Evolutionary conservation across 2,329 filamentous ascomycete genomes (phyloP).

Genomic region (Curvularia eragrostidis): DNA sequence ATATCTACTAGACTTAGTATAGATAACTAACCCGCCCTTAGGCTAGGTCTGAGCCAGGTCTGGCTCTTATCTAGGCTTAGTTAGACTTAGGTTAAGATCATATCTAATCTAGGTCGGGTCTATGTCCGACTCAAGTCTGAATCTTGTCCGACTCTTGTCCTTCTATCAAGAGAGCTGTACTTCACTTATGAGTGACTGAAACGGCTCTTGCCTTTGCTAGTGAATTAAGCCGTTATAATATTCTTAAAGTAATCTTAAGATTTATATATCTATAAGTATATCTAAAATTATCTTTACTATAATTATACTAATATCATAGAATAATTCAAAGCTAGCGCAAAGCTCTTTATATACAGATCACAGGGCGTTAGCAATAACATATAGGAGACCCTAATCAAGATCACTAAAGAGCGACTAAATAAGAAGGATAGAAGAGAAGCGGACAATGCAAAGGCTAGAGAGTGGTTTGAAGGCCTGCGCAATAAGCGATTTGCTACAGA

Average conservation of each 20-base stretch:
- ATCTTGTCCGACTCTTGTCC: too few species aligned
- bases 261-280: conserved; percentile 60
- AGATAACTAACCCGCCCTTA: too few species aligned
- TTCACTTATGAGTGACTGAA: too few species aligned
- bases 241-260: conserved; percentile 58
- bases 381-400: conserved; percentile 51
- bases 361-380: conserved; percentile 55
- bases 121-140: too few species aligned
- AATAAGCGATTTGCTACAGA: conserved; percentile 47
- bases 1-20: too few species aligned
- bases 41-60: too few species aligned
- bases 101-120: too few species aligned
- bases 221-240: too few species aligned
- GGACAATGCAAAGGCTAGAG: conserved; percentile 51
- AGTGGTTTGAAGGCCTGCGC: conserved; percentile 55
- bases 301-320: conserved; percentile 55
- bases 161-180: too few species aligned
- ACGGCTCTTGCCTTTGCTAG: too few species aligned
- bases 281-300: conserved; percentile 60
- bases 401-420: conserved; percentile 53
- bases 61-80: too few species aligned
- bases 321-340: conserved; percentile 59
- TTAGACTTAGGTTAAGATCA: too few species aligned
- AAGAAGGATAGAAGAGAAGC: conserved; percentile 45
- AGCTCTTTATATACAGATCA: conserved; percentile 71